A percentile compares a stretch with the other conserved stretches of the same genome.
phyloP scores from a whole-genome alignment of 2,329 filamentous ascomycete species.

The Colletotrichum sp. region DNA sequence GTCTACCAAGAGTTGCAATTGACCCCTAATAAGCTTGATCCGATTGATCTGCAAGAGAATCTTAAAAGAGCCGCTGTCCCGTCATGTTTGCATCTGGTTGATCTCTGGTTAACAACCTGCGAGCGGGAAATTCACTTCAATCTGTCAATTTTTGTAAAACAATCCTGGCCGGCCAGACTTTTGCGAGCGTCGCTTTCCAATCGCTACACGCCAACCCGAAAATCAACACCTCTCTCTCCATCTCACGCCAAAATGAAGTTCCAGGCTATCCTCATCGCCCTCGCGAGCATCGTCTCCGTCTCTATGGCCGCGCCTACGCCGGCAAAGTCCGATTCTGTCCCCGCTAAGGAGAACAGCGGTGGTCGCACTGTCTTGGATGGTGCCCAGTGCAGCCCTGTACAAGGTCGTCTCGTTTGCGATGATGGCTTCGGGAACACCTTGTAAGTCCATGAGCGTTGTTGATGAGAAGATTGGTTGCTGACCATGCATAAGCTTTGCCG shows the following conservation, averaged over 20 bases:
- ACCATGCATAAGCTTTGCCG: not conserved
- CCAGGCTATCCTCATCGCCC: not conserved
- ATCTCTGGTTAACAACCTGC: not conserved
- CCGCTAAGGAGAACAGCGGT: slow-evolving; percentile 2
- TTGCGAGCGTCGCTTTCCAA: not conserved
- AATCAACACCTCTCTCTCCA: not conserved
- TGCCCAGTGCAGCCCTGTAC: slow-evolving; percentile 6
- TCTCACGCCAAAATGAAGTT: not conserved
- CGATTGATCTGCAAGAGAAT: not conserved
- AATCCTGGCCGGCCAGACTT: slow-evolving; percentile 1
- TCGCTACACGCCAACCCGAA: not conserved
- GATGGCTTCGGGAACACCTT: slow-evolving; percentile 8
- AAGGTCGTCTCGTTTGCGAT: slow-evolving; percentile 7
- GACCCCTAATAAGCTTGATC: not conserved
- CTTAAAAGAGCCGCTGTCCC: not conserved
- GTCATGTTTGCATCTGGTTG: not conserved
- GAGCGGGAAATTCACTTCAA: not conserved
- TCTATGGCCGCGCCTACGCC: not conserved
- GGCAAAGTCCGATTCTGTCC: not conserved
- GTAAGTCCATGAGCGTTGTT: not conserved
- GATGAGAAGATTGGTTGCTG: not conserved
- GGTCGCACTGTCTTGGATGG: slow-evolving; percentile 1
- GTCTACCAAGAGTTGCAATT: not conserved
- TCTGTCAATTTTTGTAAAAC: not conserved
- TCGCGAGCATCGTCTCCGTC: not conserved